Conservation (phyloP, 106 monocot species). For the Triglochin maritima region DNA sequence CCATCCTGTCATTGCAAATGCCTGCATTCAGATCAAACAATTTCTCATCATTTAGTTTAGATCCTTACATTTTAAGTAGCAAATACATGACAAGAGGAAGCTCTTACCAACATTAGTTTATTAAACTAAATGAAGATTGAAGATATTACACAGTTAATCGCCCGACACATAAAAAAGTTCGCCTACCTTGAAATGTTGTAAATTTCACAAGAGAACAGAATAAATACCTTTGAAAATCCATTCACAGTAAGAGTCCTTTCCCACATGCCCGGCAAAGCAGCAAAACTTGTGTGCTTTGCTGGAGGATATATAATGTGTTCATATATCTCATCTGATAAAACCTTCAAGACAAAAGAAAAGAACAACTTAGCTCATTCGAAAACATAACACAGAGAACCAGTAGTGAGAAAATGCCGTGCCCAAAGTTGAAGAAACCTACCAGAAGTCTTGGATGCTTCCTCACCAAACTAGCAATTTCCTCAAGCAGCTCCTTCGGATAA, state of each 20-base stretch:
- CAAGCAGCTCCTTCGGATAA: slow-evolving; percentile 71
- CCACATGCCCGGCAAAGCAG: slow-evolving; percentile 94
- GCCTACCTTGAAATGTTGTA: too few relatives aligned
- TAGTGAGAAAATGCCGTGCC: not conserved
- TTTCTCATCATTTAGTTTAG: not conserved
- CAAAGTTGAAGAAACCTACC: slow-evolving; percentile 28
- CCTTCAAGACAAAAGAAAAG: slow-evolving; percentile 34
- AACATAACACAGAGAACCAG: not conserved
- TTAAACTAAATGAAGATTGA: too few relatives aligned
- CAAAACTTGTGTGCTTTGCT: slow-evolving; percentile 91
- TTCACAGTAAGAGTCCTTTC: slow-evolving; percentile 96
- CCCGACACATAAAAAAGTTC: too few relatives aligned
- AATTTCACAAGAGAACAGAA: not conserved
- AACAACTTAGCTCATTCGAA: not conserved
- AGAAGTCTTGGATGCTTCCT: slow-evolving; percentile 79
- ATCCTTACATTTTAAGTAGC: too few relatives aligned
- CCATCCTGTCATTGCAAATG: slow-evolving; percentile 99
- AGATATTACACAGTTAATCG: too few relatives aligned
- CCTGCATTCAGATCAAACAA: slow-evolving; percentile 23
- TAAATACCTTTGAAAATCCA: slow-evolving; percentile 90
- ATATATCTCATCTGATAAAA: slow-evolving; percentile 96
- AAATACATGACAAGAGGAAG: not conserved
- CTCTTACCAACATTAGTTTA: not conserved
- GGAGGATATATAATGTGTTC: slow-evolving; percentile 96
- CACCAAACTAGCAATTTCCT: slow-evolving; percentile 88